These are phyloP conservation scores for Isabelozyma rhagii DNA, from an alignment of 805 yeast genomes.

Conservation along the genomic window DNA sequence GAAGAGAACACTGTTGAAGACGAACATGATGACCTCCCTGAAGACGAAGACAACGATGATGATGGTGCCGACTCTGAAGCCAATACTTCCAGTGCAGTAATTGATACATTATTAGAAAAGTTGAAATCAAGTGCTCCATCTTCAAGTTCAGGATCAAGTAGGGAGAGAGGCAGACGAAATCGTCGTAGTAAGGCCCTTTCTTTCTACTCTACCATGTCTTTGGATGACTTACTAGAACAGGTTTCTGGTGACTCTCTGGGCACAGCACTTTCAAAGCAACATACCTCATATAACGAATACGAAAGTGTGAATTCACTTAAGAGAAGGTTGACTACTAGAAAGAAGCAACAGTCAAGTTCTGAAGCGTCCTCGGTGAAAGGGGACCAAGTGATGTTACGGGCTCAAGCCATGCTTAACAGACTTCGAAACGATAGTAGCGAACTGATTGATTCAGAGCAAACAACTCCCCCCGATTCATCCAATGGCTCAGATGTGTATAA, in stretches of 20 bases:
- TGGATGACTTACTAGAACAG: conserved; percentile 16
- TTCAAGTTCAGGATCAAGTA: conserved; percentile 7
- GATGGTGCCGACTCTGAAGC: conserved; percentile 13
- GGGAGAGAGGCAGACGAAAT: conserved; percentile 14
- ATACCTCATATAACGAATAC: conserved; percentile 18
- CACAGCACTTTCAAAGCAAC: background rate
- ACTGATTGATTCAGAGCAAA: background rate
- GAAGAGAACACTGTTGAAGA: conserved; percentile 1
- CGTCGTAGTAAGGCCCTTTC: conserved; percentile 32
- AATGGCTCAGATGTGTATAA: background rate
- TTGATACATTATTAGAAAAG: conserved; percentile 29
- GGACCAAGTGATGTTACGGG: conserved; percentile 33
- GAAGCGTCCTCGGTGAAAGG: conserved; percentile 4
- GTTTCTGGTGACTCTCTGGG: background rate
- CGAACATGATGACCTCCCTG: conserved; percentile 3
- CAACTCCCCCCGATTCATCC: background rate
- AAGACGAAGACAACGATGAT: conserved; percentile 6
- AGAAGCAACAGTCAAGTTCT: conserved; percentile 8
- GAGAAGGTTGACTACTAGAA: conserved; percentile 35
- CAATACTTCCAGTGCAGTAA: conserved; percentile 19
- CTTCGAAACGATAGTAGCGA: conserved; percentile 14
- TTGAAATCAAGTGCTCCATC: conserved; percentile 27
- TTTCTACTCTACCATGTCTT: conserved; percentile 26
- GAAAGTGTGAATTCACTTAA: conserved; percentile 37
- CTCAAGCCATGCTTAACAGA: conserved; percentile 38